These are phyloP conservation scores for Puccinia brachypodii DNA, from an alignment of 1,284 basidiomycete species.

Conservation along the genomic window DNA sequence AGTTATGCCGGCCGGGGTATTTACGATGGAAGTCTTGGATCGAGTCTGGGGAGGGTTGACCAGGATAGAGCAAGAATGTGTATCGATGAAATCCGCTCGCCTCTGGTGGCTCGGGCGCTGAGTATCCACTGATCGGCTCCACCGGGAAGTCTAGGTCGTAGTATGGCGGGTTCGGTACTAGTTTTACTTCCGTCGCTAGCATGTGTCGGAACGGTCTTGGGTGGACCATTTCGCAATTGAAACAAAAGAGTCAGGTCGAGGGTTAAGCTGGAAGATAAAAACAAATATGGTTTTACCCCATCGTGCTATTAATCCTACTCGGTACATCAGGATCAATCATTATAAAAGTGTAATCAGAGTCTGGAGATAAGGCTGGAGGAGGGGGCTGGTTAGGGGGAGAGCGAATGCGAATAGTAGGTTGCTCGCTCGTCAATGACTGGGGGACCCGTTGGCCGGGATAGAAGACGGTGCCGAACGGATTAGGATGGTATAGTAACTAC, in stretches of 20 bases:
- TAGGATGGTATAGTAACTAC: constrained; percentile 16
- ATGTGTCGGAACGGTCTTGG: constrained; percentile 18
- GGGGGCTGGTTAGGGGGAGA: not conserved
- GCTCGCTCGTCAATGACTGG: not conserved
- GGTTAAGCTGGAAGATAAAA: not conserved
- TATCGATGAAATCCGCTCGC: constrained; percentile 23
- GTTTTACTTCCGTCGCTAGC: constrained; percentile 10
- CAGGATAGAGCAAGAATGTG: constrained; percentile 20
- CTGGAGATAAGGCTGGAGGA: not conserved
- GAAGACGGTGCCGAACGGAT: constrained; percentile 14
- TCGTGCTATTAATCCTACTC: not conserved
- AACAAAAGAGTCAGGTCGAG: not conserved
- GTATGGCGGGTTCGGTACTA: not conserved
- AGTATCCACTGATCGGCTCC: not conserved
- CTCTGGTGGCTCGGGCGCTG: not conserved
- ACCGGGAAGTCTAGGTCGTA: constrained; percentile 4
- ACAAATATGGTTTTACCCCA: too few relatives aligned
- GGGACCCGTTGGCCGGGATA: constrained; percentile 30
- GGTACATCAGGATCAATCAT: constrained; percentile 26
- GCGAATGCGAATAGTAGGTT: not conserved
- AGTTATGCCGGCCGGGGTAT: not conserved
- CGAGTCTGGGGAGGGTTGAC: not conserved
- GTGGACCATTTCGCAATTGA: not conserved
- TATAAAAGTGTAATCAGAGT: constrained; percentile 11
- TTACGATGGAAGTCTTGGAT: not conserved